phyloP scores from a whole-genome alignment of 148 eudicot species.

The Dianthus caryophyllus region DNA sequence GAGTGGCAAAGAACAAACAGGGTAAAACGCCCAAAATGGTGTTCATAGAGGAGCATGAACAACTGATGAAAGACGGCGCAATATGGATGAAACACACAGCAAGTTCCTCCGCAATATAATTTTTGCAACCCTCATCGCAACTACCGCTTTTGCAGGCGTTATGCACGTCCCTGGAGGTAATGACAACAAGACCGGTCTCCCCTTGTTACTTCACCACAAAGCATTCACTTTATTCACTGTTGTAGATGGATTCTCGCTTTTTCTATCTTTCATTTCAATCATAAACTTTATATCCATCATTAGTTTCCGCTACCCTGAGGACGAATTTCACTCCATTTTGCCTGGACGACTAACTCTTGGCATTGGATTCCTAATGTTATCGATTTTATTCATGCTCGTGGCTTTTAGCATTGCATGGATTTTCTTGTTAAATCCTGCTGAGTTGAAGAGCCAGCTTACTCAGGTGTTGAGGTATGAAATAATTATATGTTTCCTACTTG shows the following conservation, averaged over 20 bases:
- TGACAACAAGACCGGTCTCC: background rate
- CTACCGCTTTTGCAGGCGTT: slow-evolving; percentile 19
- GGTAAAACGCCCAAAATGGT: slow-evolving; percentile 27
- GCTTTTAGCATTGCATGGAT: slow-evolving; percentile 18
- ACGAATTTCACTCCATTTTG: slow-evolving; percentile 6
- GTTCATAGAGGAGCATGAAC: slow-evolving; percentile 25
- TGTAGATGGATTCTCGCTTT: slow-evolving; percentile 20
- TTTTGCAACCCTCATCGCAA: slow-evolving; percentile 25
- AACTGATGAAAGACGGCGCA: slow-evolving; percentile 25
- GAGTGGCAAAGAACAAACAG: slow-evolving; percentile 22
- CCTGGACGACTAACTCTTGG: slow-evolving; percentile 21
- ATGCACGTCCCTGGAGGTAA: slow-evolving; percentile 25
- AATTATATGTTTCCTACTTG: too few relatives aligned
- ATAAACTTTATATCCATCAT: slow-evolving; percentile 23
- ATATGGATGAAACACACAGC: slow-evolving; percentile 33
- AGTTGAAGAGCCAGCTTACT: background rate
- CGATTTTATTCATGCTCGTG: slow-evolving; percentile 14
- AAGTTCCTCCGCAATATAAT: slow-evolving; percentile 26
- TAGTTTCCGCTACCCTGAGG: slow-evolving; percentile 19
- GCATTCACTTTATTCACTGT: slow-evolving; percentile 19
- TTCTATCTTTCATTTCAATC: slow-evolving; percentile 17
- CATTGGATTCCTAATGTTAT: slow-evolving; percentile 15
- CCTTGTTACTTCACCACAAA: background rate
- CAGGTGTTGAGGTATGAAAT: too few relatives aligned
- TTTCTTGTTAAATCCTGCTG: slow-evolving; percentile 9